phyloP scores from a whole-genome alignment of 305 asterid genomes.

The Fraxinus sp. region DNA sequence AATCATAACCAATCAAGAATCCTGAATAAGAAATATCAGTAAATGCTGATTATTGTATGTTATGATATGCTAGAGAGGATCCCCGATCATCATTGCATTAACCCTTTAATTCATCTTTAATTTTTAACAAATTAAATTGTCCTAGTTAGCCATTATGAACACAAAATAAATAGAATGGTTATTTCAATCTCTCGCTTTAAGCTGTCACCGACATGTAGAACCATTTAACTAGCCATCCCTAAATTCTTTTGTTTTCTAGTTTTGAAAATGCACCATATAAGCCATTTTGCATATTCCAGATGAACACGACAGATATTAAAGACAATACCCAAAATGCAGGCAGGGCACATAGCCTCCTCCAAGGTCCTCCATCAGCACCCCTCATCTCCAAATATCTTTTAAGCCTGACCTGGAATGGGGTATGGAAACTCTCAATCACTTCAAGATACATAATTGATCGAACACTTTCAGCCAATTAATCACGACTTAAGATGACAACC shows the following conservation, averaged over 20 bases:
- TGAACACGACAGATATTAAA: not conserved
- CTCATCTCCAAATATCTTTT: conserved; percentile 96
- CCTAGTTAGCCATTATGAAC: not conserved
- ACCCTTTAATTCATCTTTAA: not conserved
- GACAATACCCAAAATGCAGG: conserved; percentile 91
- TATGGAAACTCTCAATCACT: conserved; percentile 7
- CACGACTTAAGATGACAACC: conserved; percentile 38
- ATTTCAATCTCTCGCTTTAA: not conserved
- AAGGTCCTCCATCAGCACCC: conserved; percentile 99
- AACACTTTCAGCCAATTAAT: conserved; percentile 22
- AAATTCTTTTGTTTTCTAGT: conserved; percentile 1
- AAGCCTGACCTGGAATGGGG: conserved; percentile 74
- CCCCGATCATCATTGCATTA: conserved; percentile 4
- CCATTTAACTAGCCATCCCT: not conserved
- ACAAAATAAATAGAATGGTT: not conserved
- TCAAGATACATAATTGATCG: not conserved
- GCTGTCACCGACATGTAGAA: not conserved
- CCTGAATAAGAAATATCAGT: not conserved
- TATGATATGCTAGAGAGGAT: not conserved
- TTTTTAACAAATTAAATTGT: not conserved
- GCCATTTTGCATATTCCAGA: not conserved
- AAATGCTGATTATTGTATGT: conserved; percentile 4
- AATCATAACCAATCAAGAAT: conserved; percentile 18
- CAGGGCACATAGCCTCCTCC: conserved; percentile 89
- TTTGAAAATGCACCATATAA: not conserved